Evolutionary conservation across 23 red algal species (phyloP).

Genomic region (Gracilaria gracilis): DNA sequence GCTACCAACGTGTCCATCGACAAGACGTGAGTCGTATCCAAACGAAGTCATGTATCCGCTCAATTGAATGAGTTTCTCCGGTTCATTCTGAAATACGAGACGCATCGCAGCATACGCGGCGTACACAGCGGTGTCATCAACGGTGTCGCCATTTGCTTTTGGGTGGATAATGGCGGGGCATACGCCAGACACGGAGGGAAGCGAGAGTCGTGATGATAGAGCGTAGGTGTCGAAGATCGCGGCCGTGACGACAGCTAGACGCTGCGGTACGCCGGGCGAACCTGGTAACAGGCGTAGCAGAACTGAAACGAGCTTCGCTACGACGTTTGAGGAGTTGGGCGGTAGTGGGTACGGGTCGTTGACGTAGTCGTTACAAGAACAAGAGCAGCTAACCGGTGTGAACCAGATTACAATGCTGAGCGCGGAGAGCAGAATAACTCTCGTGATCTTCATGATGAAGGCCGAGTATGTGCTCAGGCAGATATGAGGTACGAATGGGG

Average conservation of each 20-base stretch:
- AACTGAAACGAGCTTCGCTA: neutral
- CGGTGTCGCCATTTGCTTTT: neutral
- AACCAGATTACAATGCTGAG: neutral
- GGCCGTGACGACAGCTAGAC: conserved; percentile 25
- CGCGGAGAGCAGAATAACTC: too few species aligned
- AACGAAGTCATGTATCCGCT: neutral
- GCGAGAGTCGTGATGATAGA: conserved; percentile 1
- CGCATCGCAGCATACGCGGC: conserved; percentile 45
- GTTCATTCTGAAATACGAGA: conserved; percentile 28
- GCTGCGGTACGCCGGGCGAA: conserved; percentile 9
- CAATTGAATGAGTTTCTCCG: conserved; percentile 34
- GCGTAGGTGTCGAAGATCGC: conserved; percentile 41
- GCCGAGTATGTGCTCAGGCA: too few species aligned
- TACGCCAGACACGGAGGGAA: conserved; percentile 16
- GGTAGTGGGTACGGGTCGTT: conserved; percentile 19
- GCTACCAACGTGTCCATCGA: conserved; percentile 19
- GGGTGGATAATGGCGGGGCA: conserved; percentile 20
- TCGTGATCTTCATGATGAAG: too few species aligned
- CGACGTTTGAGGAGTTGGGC: conserved; percentile 32
- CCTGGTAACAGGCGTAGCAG: conserved; percentile 7
- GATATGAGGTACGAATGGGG: too few species aligned
- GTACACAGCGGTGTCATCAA: conserved; percentile 38
- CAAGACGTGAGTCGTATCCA: conserved; percentile 39
- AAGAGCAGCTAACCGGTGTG: neutral
- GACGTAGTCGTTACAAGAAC: conserved; percentile 45